Conservation (phyloP, 768 basidiomycete genomes). For the Trichaptum fuscoviolaceum region DNA sequence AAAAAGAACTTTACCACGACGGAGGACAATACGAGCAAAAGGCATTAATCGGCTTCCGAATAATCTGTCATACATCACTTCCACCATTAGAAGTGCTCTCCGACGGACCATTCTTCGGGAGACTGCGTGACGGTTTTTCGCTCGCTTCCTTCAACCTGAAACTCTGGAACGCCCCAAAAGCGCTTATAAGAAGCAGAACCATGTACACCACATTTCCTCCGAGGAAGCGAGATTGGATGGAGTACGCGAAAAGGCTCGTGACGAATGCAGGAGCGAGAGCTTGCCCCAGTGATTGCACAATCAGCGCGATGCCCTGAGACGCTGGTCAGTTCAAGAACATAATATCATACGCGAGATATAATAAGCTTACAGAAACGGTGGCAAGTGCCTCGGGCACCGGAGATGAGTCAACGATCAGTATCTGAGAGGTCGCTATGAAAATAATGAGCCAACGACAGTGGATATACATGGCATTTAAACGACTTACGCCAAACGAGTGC, state of each 20-base stretch:
- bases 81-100: not conserved
- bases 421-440: not conserved
- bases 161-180: not conserved
- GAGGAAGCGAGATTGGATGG: constrained; percentile 12
- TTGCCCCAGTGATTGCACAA: not conserved
- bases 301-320: not conserved
- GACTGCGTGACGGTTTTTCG: too few species aligned
- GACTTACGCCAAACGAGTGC: constrained; percentile 12
- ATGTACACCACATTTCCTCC: constrained; percentile 13
- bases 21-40: too few species aligned
- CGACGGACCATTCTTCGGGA: not conserved
- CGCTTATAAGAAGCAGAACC: not conserved
- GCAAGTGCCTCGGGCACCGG: not conserved
- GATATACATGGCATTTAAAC: not conserved
- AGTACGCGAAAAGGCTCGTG: constrained; percentile 14
- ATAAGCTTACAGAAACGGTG: not conserved
- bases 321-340: not conserved
- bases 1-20: too few species aligned
- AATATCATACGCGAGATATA: not conserved
- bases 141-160: not conserved
- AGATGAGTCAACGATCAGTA: not conserved
- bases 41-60: too few species aligned
- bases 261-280: constrained; percentile 15
- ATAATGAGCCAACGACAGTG: not conserved
- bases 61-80: not conserved